Conservation (phyloP, 2,329 filamentous ascomycete species). For the Claviceps fusiformis region DNA sequence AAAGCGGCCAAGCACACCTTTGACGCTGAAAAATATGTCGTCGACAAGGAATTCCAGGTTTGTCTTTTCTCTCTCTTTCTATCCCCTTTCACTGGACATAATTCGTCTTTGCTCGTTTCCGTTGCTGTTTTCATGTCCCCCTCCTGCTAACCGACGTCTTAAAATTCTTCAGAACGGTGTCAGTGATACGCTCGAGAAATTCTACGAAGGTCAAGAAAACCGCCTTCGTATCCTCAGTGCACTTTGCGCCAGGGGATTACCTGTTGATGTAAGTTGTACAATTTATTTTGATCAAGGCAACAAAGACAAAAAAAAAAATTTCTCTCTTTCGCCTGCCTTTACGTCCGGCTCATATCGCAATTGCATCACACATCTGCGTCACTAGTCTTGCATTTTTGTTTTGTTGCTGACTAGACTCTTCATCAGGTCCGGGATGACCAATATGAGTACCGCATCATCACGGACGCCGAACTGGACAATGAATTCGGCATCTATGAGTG, state of each 20-base stretch:
- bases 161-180: slow-evolving; percentile 20
- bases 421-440: slow-evolving; percentile 27
- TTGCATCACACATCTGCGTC: neutral
- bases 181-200: slow-evolving; percentile 25
- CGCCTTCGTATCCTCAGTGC: slow-evolving; percentile 31
- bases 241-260: slow-evolving; percentile 29
- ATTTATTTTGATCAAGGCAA: neutral
- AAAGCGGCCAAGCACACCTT: slow-evolving; percentile 26
- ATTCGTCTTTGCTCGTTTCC: neutral
- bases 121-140: neutral
- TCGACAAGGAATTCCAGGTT: slow-evolving; percentile 25
- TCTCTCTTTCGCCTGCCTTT: slow-evolving; percentile 1
- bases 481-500: slow-evolving; percentile 30
- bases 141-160: neutral
- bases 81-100: too few species aligned
- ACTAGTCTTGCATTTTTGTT: neutral
- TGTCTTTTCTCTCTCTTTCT: slow-evolving; percentile 6
- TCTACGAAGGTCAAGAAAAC: slow-evolving; percentile 31
- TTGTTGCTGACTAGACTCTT: slow-evolving; percentile 5
- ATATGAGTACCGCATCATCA: slow-evolving; percentile 31
- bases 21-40: slow-evolving; percentile 19
- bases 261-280: slow-evolving; percentile 32
- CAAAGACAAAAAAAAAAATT: neutral
- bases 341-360: neutral
- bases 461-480: slow-evolving; percentile 27